phyloP scores from a whole-genome alignment of 768 basidiomycete genomes.

The Dacryopinax spathularia region DNA sequence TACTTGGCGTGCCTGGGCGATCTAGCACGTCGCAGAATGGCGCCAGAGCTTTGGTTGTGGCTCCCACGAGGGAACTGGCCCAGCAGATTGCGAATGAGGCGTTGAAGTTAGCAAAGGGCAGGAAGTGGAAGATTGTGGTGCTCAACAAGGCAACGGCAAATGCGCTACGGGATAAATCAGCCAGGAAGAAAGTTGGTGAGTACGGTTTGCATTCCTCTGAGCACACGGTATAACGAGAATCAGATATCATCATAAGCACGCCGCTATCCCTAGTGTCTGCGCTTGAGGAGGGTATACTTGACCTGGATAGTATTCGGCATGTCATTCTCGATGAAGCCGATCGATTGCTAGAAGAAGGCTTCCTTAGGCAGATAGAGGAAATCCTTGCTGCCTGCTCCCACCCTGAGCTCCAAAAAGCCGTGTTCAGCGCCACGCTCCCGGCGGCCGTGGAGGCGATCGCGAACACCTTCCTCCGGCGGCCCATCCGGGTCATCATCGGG shows the following conservation, averaged over 20 bases:
- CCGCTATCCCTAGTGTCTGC: slow-evolving; percentile 78
- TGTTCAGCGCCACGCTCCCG: slow-evolving; percentile 92
- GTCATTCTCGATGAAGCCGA: slow-evolving; percentile 84
- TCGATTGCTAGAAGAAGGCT: slow-evolving; percentile 78
- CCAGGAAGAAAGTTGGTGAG: slow-evolving; percentile 63
- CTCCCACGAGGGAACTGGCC: slow-evolving; percentile 90
- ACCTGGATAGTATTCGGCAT: slow-evolving; percentile 66
- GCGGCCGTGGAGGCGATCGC: slow-evolving; percentile 76
- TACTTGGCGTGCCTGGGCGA: slow-evolving; percentile 37
- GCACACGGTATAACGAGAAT: not conserved
- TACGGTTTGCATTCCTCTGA: slow-evolving; percentile 7
- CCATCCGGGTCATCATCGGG: slow-evolving; percentile 89
- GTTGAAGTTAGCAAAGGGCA: slow-evolving; percentile 60
- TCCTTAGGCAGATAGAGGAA: slow-evolving; percentile 77
- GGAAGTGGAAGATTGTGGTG: slow-evolving; percentile 68
- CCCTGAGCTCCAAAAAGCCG: slow-evolving; percentile 59
- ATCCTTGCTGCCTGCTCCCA: slow-evolving; percentile 65
- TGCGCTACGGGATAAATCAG: slow-evolving; percentile 57
- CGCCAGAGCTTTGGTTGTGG: slow-evolving; percentile 65
- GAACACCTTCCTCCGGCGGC: slow-evolving; percentile 68
- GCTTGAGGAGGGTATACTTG: slow-evolving; percentile 50
- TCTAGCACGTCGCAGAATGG: slow-evolving; percentile 40
- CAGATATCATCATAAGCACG: slow-evolving; percentile 86
- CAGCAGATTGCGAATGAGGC: slow-evolving; percentile 91
- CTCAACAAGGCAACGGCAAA: slow-evolving; percentile 84